These are phyloP conservation scores for Populus trichocarpa DNA, from an alignment of 441 rosid genomes.

Conservation along the genomic window DNA sequence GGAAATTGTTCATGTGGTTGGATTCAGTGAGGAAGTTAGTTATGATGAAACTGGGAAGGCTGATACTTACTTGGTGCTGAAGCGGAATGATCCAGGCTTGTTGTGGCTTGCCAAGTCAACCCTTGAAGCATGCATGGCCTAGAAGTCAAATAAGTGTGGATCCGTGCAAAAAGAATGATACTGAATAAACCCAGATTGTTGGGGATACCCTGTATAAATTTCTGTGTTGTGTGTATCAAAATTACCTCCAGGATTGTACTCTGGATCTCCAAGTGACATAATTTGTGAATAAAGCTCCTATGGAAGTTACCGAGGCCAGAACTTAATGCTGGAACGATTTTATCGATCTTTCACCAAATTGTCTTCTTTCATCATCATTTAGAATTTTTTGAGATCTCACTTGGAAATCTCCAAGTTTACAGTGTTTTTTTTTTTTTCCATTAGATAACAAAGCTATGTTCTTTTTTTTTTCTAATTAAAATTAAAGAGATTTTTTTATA, in stretches of 20 bases:
- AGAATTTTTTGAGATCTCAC: no score
- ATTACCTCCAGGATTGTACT: background rate
- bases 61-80: conserved; percentile 69
- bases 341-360: background rate
- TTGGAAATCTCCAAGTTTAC: no score
- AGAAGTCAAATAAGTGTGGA: conserved; percentile 21
- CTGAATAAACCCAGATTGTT: background rate
- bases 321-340: background rate
- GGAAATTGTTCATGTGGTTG: conserved; percentile 69
- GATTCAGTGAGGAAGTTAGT: conserved; percentile 67
- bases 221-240: background rate
- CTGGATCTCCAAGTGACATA: background rate
- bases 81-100: conserved; percentile 87
- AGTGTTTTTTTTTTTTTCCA: no score
- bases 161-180: background rate
- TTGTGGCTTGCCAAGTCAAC: conserved; percentile 92
- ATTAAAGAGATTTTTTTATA: no score
- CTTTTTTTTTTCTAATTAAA: no score
- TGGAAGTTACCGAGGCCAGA: background rate
- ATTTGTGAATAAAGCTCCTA: background rate
- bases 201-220: background rate
- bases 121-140: conserved; percentile 49
- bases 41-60: conserved; percentile 43
- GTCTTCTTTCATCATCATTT: no score
- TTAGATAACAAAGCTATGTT: no score